These are phyloP conservation scores for Harrya chromipes DNA, from an alignment of 768 basidiomycete species.

Conservation along the genomic window DNA sequence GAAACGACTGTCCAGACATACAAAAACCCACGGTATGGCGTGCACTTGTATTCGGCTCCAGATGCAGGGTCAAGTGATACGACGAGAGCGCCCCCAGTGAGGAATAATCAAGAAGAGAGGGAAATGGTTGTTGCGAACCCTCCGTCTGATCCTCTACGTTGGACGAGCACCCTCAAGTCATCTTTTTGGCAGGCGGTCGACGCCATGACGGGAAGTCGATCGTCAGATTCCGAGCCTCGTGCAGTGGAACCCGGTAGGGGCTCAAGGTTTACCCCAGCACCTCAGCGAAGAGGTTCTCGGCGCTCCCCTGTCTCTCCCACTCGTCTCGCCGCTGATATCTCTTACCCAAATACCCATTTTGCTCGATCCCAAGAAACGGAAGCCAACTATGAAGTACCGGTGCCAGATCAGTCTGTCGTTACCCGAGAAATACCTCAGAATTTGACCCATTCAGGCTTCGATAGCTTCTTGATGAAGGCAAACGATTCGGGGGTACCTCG, in stretches of 20 bases:
- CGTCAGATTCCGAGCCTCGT: conserved; percentile 11
- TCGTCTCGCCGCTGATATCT: background rate
- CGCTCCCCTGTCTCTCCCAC: conserved; percentile 7
- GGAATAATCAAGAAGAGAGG: background rate
- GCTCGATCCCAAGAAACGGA: background rate
- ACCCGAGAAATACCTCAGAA: background rate
- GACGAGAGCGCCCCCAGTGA: background rate
- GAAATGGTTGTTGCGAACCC: background rate
- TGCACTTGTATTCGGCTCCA: conserved; percentile 8
- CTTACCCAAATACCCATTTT: background rate
- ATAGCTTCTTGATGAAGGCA: background rate
- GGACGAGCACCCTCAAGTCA: conserved; percentile 42
- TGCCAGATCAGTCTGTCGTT: background rate
- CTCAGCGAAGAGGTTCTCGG: conserved; percentile 15
- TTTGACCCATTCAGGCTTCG: background rate
- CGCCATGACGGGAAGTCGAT: conserved; percentile 44
- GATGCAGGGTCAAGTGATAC: background rate
- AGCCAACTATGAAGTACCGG: background rate
- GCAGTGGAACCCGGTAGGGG: background rate
- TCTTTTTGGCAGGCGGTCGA: conserved; percentile 49
- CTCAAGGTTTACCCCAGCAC: conserved; percentile 22
- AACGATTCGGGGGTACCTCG: background rate
- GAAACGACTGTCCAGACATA: conserved; percentile 4
- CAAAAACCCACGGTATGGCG: conserved; percentile 11
- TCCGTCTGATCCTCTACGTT: conserved; percentile 27